Conservation (phyloP, 2,329 filamentous ascomycete species). For the Botrytis byssoidea region DNA sequence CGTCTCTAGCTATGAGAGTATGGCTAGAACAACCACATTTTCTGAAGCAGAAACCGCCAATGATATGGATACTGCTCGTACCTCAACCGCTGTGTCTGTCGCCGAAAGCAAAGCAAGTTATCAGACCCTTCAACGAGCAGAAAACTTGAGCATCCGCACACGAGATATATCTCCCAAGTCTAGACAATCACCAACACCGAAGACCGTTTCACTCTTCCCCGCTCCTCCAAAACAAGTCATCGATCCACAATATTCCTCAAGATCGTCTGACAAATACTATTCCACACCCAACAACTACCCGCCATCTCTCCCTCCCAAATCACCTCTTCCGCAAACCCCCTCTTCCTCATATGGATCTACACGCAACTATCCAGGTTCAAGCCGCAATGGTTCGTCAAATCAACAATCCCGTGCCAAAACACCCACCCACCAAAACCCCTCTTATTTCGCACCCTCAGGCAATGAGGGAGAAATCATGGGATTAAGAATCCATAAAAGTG, state of each 20-base stretch:
- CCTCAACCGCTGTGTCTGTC: slow-evolving; percentile 5
- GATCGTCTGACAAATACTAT: slow-evolving; percentile 5
- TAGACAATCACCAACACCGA: not conserved
- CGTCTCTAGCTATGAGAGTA: slow-evolving; percentile 16
- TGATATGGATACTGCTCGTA: not conserved
- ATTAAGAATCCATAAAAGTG: slow-evolving; percentile 4
- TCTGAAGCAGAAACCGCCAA: slow-evolving; percentile 16
- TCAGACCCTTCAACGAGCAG: not conserved
- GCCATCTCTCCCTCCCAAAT: not conserved
- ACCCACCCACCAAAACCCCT: not conserved
- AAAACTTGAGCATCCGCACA: slow-evolving; percentile 12
- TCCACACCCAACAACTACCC: not conserved
- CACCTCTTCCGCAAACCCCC: slow-evolving; percentile 11
- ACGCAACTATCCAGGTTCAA: not conserved
- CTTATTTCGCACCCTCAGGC: not conserved
- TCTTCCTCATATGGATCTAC: not conserved
- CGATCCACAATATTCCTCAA: not conserved
- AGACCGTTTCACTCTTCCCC: slow-evolving; percentile 13
- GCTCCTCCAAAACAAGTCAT: slow-evolving; percentile 6
- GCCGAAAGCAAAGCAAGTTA: slow-evolving; percentile 17
- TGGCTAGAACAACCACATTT: slow-evolving; percentile 14
- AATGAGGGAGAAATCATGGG: not conserved
- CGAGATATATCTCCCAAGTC: not conserved
- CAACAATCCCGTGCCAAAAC: not conserved
- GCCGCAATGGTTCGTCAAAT: not conserved